Base-by-base conservation (phyloP, 345 rosid species). In the Aquilaria sinensis region DNA sequence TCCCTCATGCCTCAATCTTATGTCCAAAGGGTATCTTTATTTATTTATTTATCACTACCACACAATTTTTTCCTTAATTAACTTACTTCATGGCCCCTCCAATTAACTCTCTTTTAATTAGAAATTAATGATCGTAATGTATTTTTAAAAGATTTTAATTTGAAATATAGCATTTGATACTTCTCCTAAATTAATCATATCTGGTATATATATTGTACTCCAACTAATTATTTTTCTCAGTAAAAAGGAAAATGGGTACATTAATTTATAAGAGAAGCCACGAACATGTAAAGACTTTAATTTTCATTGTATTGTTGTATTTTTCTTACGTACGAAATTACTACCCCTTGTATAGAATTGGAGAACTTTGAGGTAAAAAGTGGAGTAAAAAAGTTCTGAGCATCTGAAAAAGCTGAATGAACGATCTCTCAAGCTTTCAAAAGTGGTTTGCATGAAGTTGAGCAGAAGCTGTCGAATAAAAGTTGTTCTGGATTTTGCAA, bases 1-100 rank as follows among this genome's bases (percentile, higher is more conserved):
- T 85, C 95, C 52, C 94, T 89, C 81, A 87, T 87, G 98, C 98
- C 98, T 58, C 83, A 77, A 55, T 81, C 90, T 58, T 86, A 82
- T 73, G 84, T 85, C 60, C 96, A 86, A 69, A 83, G 92, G 96
- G 96, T 88, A 65, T 45, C 54, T 58, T 34, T 33, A 37, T 37
- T 37, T 37, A 37, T 9, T 5, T 2, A 37, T 37, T 37, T 5
- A 37, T 37, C 8, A 37, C 43, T 1, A 9, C 8, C 5, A 37
- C 23, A 23, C 8, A 37, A 37, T 41, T 50, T 37, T 30, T 46
- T 9, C 52, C 15, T 23, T 51, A 37, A 37, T 37, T 7, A 37
- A 37, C 29, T 14, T 41, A 52, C 51, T 58, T 29, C 14, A 10
- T 33, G 10, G 23, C 23, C n/a, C 46, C 5, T 5, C 31, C 10